Evolutionary conservation across 371 early-diverging fungal genomes (phyloP), one percentile per base, ranked within the genome.

Genomic region (Mortierella sp.): DNA sequence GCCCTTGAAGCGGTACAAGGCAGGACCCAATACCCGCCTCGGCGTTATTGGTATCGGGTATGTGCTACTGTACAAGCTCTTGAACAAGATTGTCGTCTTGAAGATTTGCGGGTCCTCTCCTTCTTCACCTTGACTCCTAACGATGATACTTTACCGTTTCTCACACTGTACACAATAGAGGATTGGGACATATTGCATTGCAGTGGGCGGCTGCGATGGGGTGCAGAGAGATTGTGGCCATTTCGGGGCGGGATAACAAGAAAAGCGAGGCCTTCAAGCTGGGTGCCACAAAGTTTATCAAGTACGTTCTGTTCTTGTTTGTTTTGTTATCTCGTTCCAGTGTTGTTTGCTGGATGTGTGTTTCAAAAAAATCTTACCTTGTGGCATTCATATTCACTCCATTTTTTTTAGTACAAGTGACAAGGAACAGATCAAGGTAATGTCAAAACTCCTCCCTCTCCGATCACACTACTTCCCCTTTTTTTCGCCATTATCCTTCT

Each of bases 131-230:
- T 13, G 13, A 47, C 5, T 47, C 47, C 47, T 47, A 28, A 50
- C 48, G 26, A 44, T 21, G 44, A 45, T 11, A 71, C n/a, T 45
- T 0, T 44, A 14, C 8, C 16, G 34, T n/a, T 31, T 14, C 14
- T 42, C 8, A 42, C 50, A 2, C 16, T 14, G 13, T 9, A 38
- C 6, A 14, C 3, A 47, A 38, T 24, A 68, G 94, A 31, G 93
- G 95, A 58, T 83, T 94, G 47, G 93, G 93, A 52, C 95, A 96
- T 48, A 84, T 95, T 71, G 93, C 91, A 3, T 68, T 95, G n/a
- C 92, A 94, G 87, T 94, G 90, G 89, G 92, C 91, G 44, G 90
- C 89, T 3, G 89, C 88, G 31, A 82, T 93, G 84, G 95, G 96
- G 24, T 92, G 94, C 26, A 57, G 52, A 11, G 88, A 93, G 34